Conservation (phyloP, 2,329 filamentous ascomycete species). For the Ophiosphaerella korrae region DNA sequence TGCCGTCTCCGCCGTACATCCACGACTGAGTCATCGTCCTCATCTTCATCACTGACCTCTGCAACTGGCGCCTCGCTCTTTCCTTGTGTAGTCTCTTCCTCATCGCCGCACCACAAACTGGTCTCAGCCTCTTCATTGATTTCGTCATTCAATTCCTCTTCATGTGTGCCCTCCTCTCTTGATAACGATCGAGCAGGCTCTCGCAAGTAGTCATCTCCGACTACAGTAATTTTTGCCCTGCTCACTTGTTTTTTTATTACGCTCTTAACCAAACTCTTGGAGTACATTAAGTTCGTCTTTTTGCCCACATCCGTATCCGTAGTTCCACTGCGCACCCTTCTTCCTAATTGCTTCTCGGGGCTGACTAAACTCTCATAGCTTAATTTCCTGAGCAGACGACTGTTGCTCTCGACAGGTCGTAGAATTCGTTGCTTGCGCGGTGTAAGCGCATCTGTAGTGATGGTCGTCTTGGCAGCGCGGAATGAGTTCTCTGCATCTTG, state of each 20-base stretch:
- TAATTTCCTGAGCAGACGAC: slow-evolving; percentile 31
- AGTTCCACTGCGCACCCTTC: slow-evolving; percentile 19
- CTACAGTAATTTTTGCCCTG: slow-evolving; percentile 20
- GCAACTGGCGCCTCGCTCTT: slow-evolving; percentile 3
- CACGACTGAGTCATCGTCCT: slow-evolving; percentile 36
- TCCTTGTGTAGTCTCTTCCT: slow-evolving; percentile 15
- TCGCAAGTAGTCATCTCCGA: slow-evolving; percentile 16
- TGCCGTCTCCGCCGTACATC: slow-evolving; percentile 20
- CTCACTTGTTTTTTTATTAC: slow-evolving; percentile 26
- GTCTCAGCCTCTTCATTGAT: slow-evolving; percentile 33
- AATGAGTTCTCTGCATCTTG: slow-evolving; percentile 31
- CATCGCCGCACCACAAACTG: slow-evolving; percentile 39
- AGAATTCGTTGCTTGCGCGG: slow-evolving; percentile 41
- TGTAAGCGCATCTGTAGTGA: slow-evolving; percentile 14
- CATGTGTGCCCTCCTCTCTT: slow-evolving; percentile 7
- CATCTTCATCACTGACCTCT: slow-evolving; percentile 23
- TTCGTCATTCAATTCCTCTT: slow-evolving; percentile 14
- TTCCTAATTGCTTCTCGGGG: slow-evolving; percentile 27
- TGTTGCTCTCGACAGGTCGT: slow-evolving; percentile 41
- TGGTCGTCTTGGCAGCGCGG: slow-evolving; percentile 24
- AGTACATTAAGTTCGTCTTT: slow-evolving; percentile 26
- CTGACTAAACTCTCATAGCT: slow-evolving; percentile 37
- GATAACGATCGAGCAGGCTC: slow-evolving; percentile 8
- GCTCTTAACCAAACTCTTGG: slow-evolving; percentile 37
- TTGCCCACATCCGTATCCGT: slow-evolving; percentile 23